Base-by-base conservation (phyloP, 2,329 filamentous ascomycete species). In the Didymella keratinophila region DNA sequence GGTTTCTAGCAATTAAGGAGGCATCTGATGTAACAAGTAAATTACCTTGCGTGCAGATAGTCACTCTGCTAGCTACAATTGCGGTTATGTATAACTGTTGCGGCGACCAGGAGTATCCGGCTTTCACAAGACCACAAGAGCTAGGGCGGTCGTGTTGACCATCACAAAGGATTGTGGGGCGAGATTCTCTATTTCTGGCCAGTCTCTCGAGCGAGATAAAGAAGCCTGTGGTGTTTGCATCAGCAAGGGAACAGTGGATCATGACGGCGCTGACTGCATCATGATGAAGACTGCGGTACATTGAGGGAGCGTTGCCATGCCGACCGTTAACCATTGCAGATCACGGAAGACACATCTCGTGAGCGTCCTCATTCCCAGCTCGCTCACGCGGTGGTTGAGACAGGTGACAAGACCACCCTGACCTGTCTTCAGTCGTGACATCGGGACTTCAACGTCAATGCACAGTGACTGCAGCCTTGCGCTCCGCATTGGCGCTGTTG, bases 261-360 rank as follows among this genome's bases (percentile, higher is more conserved):
- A 45, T 52, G 49, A 49, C 44, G 49, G 49, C 16, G 55, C 55
- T 58, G 55, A 58, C 48, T 52, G 55, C 55, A 52, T 58, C 21
- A 23, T 37, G 16, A 34, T 28, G 14, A 37, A 49, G 25, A 43
- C 28, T 50, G 28, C 37, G 49, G 34, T 39, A 45, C 42, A 36
- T 25, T 23, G 51, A 47, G 34, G 41, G 43, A 20, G 49, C 51
- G 56, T 58, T 58, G 56, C 56, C 25, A 50, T 48, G 50, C 44
- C 30, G 16, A 58, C 56, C 3, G 37, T 34, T 8, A 23, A 41
- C 39, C 41, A 30, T 58, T 49, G 23, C 39, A 49, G 16, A 58
- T 30, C 36, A 57, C 37, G 20, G 11, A 52, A 56, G 37, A 44
- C 4, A 42, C 48, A 36, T 44, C 23, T 52, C 23, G 49, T 58